phyloP scores from a whole-genome alignment of 331 rosid genomes.

The Quercus tomentella region DNA sequence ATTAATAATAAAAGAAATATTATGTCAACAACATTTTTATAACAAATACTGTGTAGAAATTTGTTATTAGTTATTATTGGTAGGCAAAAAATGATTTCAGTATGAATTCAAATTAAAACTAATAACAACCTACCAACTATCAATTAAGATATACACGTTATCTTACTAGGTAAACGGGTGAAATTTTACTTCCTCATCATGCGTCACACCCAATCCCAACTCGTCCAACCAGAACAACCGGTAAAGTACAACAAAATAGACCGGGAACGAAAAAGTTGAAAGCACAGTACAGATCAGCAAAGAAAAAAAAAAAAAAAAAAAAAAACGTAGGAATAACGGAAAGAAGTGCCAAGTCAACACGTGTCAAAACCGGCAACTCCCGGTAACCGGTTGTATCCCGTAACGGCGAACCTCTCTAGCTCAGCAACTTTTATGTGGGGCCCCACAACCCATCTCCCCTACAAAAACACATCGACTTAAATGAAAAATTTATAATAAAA shows the following conservation, averaged over 20 bases:
- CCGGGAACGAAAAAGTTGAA: conserved; percentile 28
- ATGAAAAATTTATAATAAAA: neutral
- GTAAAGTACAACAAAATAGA: conserved; percentile 30
- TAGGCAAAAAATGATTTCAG: rapidly evolving
- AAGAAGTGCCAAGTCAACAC: conserved; percentile 27
- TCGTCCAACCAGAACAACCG: neutral
- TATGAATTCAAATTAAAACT: no score
- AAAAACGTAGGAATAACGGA: conserved; percentile 23
- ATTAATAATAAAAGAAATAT: no score
- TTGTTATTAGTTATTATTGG: rapidly evolving
- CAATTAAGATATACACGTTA: no score
- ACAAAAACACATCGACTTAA: neutral
- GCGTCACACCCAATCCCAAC: conserved; percentile 17
- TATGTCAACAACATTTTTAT: rapidly evolving
- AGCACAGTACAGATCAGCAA: conserved; percentile 16
- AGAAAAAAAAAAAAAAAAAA: neutral
- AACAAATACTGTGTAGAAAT: no score
- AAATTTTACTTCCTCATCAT: no score
- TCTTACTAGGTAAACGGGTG: no score
- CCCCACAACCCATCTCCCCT: conserved; percentile 23
- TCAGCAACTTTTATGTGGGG: conserved; percentile 10
- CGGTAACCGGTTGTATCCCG: conserved; percentile 25
- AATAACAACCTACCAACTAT: no score
- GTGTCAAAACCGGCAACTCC: conserved; percentile 32
- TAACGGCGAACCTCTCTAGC: conserved; percentile 38